Conservation (phyloP, 1,139 yeast species). For the Yamadazyma sp. region DNA sequence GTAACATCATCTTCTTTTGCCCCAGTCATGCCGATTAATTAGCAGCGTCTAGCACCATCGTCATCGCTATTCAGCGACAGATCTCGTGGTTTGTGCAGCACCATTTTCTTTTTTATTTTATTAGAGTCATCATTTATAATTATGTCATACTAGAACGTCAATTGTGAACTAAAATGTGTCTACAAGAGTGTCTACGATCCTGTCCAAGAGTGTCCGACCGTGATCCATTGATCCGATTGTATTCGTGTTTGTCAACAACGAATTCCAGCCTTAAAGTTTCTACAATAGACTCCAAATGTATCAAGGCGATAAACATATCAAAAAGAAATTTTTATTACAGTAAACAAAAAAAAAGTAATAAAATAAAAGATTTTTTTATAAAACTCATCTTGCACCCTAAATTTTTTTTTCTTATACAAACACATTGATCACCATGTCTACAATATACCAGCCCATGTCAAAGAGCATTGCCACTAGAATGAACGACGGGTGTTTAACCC, state of each 20-base stretch:
- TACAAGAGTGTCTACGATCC: no score
- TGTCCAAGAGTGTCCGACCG: no score
- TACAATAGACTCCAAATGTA: conserved; percentile 3
- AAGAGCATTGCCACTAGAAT: conserved; percentile 25
- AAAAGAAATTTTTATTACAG: conserved; percentile 10
- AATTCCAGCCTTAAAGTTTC: conserved; percentile 1
- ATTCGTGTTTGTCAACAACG: no score
- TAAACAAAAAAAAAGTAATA: conserved; percentile 2
- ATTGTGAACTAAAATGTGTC: no score
- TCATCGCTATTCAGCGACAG: no score
- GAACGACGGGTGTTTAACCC: conserved; percentile 40
- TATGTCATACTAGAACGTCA: no score
- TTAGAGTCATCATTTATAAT: no score
- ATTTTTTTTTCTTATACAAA: conserved; percentile 1
- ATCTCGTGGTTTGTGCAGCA: no score
- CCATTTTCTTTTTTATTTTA: no score
- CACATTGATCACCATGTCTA: conserved; percentile 21
- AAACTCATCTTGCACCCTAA: conserved; percentile 10
- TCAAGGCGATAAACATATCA: conserved; percentile 11
- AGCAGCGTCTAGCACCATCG: not conserved
- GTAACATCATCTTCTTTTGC: not conserved
- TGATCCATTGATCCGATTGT: no score
- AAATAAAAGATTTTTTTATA: conserved; percentile 13
- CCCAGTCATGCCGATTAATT: not conserved
- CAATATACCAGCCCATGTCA: conserved; percentile 35